Evolutionary conservation across 352 stramenopile species (phyloP), one percentile per base, ranked within the genome.

Genomic region (Saprolegnia parasitica): DNA sequence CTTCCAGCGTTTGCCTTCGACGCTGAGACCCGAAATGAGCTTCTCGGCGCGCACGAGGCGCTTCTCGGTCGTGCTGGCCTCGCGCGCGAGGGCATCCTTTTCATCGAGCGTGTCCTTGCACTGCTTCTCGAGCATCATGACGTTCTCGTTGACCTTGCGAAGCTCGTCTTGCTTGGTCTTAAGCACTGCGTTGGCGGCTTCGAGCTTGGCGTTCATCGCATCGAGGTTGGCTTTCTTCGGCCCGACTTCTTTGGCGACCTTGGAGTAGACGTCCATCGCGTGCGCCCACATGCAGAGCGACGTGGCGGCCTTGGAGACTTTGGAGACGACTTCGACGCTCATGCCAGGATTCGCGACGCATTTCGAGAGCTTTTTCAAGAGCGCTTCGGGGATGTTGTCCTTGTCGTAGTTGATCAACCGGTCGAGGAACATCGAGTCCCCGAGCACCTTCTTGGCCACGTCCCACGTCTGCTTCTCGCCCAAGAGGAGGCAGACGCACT

Each of bases 221-320:
- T 91, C 91, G 0, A 98, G 68, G 16, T 90, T 93, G 65, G 91
- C 87, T 61, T 92, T 90, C 76, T 98, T 98, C 0, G 93, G 93
- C 0, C 78, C 93, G 3, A 98, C 94, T 57, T 97, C 92, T 74
- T 98, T 98, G 1, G 90, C 91, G 8, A 98, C 93, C 73, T 93
- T 95, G 9, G 88, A 90, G 77, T 98, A 98, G n/a, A 97, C 90
- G 45, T 98, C 86, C 87, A 98, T 98, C 4, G 93, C 93, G 63
- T 97, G 90, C 18, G 96, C 90, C 86, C 93, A 98, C 86, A 97
- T 95, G 71, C 93, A 98, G 24, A 98, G 72, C 26, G 88, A 94
- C 4, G 81, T 94, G 0, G 91, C 93, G 0, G 93, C 93, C 42
- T 92, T 95, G 18, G 90, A 98, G 0, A 98, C 91, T 73, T 97